phyloP scores from a whole-genome alignment of 163 green algal species.

The Prototheca wickerhamii region DNA sequence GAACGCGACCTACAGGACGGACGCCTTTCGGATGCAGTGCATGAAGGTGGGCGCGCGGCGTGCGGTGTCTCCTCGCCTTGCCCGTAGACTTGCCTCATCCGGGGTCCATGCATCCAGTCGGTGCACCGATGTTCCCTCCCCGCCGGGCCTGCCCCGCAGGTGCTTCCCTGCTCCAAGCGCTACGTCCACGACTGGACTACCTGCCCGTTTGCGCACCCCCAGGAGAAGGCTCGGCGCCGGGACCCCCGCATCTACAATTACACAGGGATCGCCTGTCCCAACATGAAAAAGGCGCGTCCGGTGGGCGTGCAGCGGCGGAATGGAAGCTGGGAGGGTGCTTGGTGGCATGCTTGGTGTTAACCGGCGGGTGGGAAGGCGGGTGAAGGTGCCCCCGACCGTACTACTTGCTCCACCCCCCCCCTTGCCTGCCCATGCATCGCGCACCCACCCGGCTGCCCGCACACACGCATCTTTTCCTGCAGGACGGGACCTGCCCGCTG shows the following conservation, averaged over 20 bases:
- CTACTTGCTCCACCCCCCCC: not conserved
- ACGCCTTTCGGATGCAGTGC: slow-evolving; percentile 1
- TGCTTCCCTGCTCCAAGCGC: slow-evolving; percentile 58
- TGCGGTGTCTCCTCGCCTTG: not conserved
- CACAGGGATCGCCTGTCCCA: slow-evolving; percentile 59
- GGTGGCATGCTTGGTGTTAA: not conserved
- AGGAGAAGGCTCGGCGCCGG: slow-evolving; percentile 43
- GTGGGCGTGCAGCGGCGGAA: not conserved
- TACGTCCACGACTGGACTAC: slow-evolving; percentile 69
- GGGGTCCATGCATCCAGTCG: not conserved
- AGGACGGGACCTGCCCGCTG: slow-evolving; percentile 33
- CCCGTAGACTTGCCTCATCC: not conserved
- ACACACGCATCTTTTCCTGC: slow-evolving; percentile 4
- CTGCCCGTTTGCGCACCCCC: slow-evolving; percentile 58
- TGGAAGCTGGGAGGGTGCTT: not conserved
- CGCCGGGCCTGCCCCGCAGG: slow-evolving; percentile 25
- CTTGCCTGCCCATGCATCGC: not conserved
- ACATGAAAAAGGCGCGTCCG: slow-evolving; percentile 2
- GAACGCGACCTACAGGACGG: not conserved
- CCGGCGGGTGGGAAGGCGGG: not conserved
- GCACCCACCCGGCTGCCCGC: no score
- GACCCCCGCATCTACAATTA: slow-evolving; percentile 48
- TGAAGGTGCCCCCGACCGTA: not conserved
- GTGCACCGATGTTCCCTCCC: not conserved
- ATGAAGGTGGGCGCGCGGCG: not conserved